Evolutionary conservation across 768 basidiomycete species (phyloP), one percentile per base, ranked within the genome.

Genomic region (Grammothele lineata): DNA sequence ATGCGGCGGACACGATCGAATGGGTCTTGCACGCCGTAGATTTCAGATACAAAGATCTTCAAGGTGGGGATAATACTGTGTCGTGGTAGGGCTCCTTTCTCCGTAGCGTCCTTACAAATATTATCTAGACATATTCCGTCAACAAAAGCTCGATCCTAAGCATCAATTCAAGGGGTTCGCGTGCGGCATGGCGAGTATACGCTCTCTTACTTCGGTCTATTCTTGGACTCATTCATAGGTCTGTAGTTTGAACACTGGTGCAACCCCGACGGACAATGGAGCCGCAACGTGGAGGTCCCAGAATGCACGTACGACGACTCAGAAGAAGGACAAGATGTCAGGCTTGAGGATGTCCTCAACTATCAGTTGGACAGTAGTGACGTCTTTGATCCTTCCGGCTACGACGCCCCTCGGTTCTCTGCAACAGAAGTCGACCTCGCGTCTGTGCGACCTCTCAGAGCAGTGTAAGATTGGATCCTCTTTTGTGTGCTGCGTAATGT

Each of bases 51-150:
- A n/a, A n/a, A n/a, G n/a, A n/a, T n/a, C n/a, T n/a, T n/a, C n/a
- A n/a, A n/a, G n/a, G n/a, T n/a, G n/a, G n/a, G n/a, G n/a, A n/a
- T n/a, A n/a, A n/a, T n/a, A n/a, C n/a, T n/a, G n/a, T n/a, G n/a
- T n/a, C n/a, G n/a, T n/a, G n/a, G n/a, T n/a, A n/a, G n/a, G n/a
- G n/a, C n/a, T n/a, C n/a, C n/a, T n/a, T n/a, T n/a, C n/a, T n/a
- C n/a, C n/a, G n/a, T n/a, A n/a, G n/a, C n/a, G n/a, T n/a, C n/a
- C n/a, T n/a, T n/a, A n/a, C n/a, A n/a, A n/a, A n/a, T n/a, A n/a
- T n/a, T n/a, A n/a, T 30, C 27, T 37, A 65, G 64, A 60, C 2
- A 59, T 57, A 10, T 65, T 64, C 48, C 48, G 58, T 30, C 57
- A 63, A 17, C 56, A 63, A 36, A 58, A 59, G 26, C 39, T 63